Evolutionary conservation across 2,329 filamentous ascomycete genomes (phyloP).

Genomic region (Coniochaeta prunicola): DNA sequence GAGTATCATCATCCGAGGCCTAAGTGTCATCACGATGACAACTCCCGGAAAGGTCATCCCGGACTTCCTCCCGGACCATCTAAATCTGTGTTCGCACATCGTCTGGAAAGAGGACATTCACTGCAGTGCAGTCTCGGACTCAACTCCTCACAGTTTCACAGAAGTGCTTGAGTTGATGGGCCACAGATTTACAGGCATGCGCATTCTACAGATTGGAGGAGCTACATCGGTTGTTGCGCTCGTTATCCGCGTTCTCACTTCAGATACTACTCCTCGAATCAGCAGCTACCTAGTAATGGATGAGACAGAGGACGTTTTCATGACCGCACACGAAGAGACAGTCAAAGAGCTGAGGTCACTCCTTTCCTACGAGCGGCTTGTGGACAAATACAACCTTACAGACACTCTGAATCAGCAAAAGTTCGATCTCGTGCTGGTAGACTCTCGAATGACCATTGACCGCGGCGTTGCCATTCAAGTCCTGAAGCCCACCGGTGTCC

Average conservation of each 20-base stretch:
- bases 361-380: not conserved
- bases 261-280: conserved; percentile 2
- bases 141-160: conserved; percentile 1
- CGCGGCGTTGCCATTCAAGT: not conserved
- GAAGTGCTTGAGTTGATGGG: conserved; percentile 22
- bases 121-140: too few relatives aligned
- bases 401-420: conserved; percentile 1
- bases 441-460: not conserved
- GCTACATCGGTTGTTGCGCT: conserved; percentile 4
- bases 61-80: conserved; percentile 39
- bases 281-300: not conserved
- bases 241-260: not conserved
- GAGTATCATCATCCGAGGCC: conserved; percentile 35
- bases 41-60: conserved; percentile 14
- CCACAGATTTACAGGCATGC: conserved; percentile 30
- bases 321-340: not conserved
- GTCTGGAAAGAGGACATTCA: conserved; percentile 32
- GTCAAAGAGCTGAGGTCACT: not conserved
- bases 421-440: not conserved
- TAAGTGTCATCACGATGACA: conserved; percentile 33
- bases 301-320: not conserved
- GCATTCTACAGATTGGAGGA: conserved; percentile 31
- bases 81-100: conserved; percentile 40
- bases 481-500: not conserved
- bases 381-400: conserved; percentile 1